phyloP scores from a whole-genome alignment of 2,329 filamentous ascomycete genomes.

The Rhynchosporium graminicola region DNA sequence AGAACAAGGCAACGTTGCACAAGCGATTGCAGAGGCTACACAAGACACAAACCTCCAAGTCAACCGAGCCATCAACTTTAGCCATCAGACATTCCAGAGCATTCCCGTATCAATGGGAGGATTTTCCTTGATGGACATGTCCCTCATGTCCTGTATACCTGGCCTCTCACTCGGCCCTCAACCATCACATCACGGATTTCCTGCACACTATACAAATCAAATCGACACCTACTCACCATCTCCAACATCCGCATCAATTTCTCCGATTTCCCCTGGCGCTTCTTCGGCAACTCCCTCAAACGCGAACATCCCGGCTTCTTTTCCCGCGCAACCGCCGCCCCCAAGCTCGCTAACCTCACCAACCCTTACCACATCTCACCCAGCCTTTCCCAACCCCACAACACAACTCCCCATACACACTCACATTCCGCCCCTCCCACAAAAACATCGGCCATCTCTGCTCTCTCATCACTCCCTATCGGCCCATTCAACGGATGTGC shows the following conservation, averaged over 20 bases:
- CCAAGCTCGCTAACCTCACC: conserved; percentile 31
- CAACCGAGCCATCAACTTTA: conserved; percentile 52
- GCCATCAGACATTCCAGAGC: conserved; percentile 48
- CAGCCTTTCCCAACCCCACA: conserved; percentile 25
- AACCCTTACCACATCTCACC: conserved; percentile 25
- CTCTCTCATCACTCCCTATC: conserved; percentile 22
- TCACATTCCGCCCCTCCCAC: conserved; percentile 25
- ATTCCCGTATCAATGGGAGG: conserved; percentile 37
- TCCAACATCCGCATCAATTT: conserved; percentile 35
- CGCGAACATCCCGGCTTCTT: conserved; percentile 24
- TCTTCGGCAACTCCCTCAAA: conserved; percentile 30
- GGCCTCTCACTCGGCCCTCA: conserved; percentile 33
- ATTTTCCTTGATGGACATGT: conserved; percentile 42
- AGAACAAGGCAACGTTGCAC: conserved; percentile 39
- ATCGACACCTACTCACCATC: conserved; percentile 35
- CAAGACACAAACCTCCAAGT: conserved; percentile 51
- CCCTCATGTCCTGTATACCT: conserved; percentile 36
- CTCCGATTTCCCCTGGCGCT: conserved; percentile 35
- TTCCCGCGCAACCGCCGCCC: conserved; percentile 29
- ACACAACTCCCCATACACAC: conserved; percentile 31
- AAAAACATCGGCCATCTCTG: conserved; percentile 22
- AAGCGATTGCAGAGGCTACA: conserved; percentile 28
- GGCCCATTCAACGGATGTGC: conserved; percentile 24
- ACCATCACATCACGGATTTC: conserved; percentile 32
- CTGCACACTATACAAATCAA: conserved; percentile 30